A percentile compares a stretch with the other conserved stretches of the same genome.
Evolutionary conservation across 345 rosid species (phyloP).

Genomic region (Brassica rapa): DNA sequence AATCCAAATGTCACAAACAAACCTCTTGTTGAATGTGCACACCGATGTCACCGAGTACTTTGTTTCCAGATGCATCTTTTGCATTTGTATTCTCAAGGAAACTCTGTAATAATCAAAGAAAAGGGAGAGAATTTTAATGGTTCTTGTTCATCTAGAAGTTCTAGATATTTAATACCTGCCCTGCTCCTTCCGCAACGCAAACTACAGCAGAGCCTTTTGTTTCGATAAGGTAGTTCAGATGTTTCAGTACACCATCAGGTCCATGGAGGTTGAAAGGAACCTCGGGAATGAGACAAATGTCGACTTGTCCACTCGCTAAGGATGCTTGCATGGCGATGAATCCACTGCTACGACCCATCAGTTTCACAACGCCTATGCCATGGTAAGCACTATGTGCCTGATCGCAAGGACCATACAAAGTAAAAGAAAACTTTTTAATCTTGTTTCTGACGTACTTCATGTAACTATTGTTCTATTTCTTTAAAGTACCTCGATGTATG

Average conservation of each 20-base stretch:
- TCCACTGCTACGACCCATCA: conserved; percentile 99
- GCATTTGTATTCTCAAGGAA: conserved; percentile 83
- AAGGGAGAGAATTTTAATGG: background rate
- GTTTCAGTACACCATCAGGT: conserved; percentile 85
- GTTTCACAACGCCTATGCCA: conserved; percentile 91
- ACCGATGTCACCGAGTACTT: conserved; percentile 79
- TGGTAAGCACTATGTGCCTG: conserved; percentile 98
- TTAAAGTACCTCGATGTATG: conserved; percentile 77
- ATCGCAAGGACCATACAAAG: background rate
- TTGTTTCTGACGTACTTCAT: background rate
- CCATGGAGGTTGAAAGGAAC: conserved; percentile 90
- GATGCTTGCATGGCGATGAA: conserved; percentile 98
- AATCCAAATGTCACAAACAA: conserved; percentile 29
- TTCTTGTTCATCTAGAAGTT: background rate
- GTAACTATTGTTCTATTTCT: background rate
- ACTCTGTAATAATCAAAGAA: conserved; percentile 43
- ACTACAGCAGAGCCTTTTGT: conserved; percentile 97
- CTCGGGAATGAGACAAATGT: conserved; percentile 99
- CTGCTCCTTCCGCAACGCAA: conserved; percentile 99
- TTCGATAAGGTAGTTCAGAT: conserved; percentile 85
- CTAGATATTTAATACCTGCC: conserved; percentile 40
- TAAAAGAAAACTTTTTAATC: background rate
- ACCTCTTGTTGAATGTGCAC: conserved; percentile 96
- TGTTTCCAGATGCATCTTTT: conserved; percentile 91
- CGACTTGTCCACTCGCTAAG: conserved; percentile 95